Base-by-base conservation (phyloP, 345 rosid species). In the Cochlearia excelsa region DNA sequence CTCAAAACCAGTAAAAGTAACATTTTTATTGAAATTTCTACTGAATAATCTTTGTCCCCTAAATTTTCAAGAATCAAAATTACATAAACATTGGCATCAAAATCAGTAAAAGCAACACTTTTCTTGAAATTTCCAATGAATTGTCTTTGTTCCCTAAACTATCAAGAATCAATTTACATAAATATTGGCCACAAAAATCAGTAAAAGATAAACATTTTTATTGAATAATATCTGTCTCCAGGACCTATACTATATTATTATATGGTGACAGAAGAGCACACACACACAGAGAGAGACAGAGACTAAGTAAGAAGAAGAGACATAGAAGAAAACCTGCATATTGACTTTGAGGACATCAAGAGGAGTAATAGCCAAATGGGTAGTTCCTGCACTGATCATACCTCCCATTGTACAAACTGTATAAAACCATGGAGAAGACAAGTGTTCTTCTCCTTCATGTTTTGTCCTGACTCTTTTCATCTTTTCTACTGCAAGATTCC, bases 331-430 rank as follows among this genome's bases (percentile, higher is more conserved):
- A 57, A 82, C 88, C 92, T 82, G 88, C 88, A 85, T 82, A 62
- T 79, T 80, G 59, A 82, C 88, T 76, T 85, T 81, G 43, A 85
- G 67, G 48, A 85, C 86, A 73, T 83, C 86, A 41, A 83, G 84
- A 73, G 93, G 93, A 16, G 86, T 83, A 2, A 77, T 57, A 41
- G 70, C 85, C 5, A 81, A 71, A 74, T 81, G 88, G 16, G 84
- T 73, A 4, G 83, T 77, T 66, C 85, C 88, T 1, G 93, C 84
- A 68, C 88, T 83, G 54, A 85, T 71, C 80, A 83, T 81, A 54
- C 88, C 88, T 67, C 81, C 80, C 51, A 71, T 44, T 7, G 81
- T 74, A 44, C 88, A 85, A 48, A 85, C 52, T 6, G 78, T 47
- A 44, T 76, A 83, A 37, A 74, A 79, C 50, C 81, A 69, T 9